Conservation (phyloP, 176 grass and related monocot genomes). For the Raddia guianensis region DNA sequence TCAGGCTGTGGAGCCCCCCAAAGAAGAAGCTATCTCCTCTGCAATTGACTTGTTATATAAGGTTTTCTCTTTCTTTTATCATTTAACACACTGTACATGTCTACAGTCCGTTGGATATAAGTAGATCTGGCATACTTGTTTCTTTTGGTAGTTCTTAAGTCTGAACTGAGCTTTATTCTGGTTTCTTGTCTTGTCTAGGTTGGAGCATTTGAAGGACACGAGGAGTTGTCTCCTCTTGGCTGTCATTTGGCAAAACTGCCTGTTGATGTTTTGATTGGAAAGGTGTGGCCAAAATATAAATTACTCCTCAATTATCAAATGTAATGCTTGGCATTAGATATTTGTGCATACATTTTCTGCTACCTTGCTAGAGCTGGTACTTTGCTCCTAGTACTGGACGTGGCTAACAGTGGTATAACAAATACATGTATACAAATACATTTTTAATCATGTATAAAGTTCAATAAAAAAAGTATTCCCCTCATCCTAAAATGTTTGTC, state of each 20-base stretch:
- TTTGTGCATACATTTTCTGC: slow-evolving; percentile 21
- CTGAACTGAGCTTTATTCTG: slow-evolving; percentile 25
- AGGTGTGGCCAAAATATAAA: slow-evolving; percentile 49
- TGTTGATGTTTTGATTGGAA: slow-evolving; percentile 97
- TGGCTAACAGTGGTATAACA: neutral
- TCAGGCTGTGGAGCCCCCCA: slow-evolving; percentile 94
- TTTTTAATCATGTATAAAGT: neutral
- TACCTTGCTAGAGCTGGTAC: slow-evolving; percentile 1
- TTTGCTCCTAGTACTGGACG: neutral
- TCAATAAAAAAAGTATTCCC: no score
- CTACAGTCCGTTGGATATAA: slow-evolving; percentile 16
- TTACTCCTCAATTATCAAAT: slow-evolving; percentile 25
- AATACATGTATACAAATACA: neutral
- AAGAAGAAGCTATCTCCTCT: slow-evolving; percentile 93
- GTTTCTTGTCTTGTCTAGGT: slow-evolving; percentile 57
- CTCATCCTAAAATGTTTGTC: no score
- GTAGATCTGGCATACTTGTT: slow-evolving; percentile 2
- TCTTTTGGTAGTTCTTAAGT: slow-evolving; percentile 29
- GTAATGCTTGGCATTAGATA: neutral
- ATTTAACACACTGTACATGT: slow-evolving; percentile 22
- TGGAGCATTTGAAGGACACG: slow-evolving; percentile 94
- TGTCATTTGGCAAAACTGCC: slow-evolving; percentile 96
- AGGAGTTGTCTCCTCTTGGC: slow-evolving; percentile 91
- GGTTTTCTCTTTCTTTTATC: slow-evolving; percentile 47
- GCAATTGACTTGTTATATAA: slow-evolving; percentile 90